Evolutionary conservation across 2,329 filamentous ascomycete genomes (phyloP), one percentile per base, ranked within the genome.

Genomic region (Fusarium coicis): DNA sequence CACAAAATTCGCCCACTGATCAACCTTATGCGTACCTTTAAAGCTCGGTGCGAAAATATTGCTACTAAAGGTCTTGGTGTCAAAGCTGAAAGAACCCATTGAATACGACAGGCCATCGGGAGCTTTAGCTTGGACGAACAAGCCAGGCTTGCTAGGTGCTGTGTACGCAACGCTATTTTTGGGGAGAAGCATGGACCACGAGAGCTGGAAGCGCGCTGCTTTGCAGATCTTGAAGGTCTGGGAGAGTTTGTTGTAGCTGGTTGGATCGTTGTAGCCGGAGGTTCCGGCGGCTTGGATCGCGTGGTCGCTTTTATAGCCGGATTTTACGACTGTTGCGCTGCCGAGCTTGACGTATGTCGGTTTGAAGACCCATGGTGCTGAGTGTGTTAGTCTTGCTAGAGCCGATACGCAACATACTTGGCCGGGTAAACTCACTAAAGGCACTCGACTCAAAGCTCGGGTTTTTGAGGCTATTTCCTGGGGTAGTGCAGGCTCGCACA

Each of bases 161-260:
- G 46, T 63, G 14, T 63, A 65, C n/a, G 14, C 4, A 2, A 28
- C 32, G 4, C 46, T 40, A 11, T 63, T 21, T 2, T 63, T 65
- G 2, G 58, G 46, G 10, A 65, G 39, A 9, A 63, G 19, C 62
- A 65, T 63, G 1, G 62, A 63, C 57, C 62, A 65, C 0, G 62
- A 65, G 2, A 65, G 39, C 0, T 63, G 62, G 28, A 65, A 65
- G 2, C 14, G 39, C 12, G 58, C 16, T 0, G 62, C 26, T 21
- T 65, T 65, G 15, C 62, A 65, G 19, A 54, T 46, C 5, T 63
- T 63, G 26, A 65, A 63, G 6, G 62, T 63, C 43, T 65, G 62
- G 6, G 4, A 37, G 6, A 64, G 37, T 9, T 40, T 64, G 32
- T 64, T 63, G 14, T 64, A 64, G 46, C 46, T 63, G 5, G n/a